phyloP scores from a whole-genome alignment of 768 basidiomycete species.

The Suillus discolor region DNA sequence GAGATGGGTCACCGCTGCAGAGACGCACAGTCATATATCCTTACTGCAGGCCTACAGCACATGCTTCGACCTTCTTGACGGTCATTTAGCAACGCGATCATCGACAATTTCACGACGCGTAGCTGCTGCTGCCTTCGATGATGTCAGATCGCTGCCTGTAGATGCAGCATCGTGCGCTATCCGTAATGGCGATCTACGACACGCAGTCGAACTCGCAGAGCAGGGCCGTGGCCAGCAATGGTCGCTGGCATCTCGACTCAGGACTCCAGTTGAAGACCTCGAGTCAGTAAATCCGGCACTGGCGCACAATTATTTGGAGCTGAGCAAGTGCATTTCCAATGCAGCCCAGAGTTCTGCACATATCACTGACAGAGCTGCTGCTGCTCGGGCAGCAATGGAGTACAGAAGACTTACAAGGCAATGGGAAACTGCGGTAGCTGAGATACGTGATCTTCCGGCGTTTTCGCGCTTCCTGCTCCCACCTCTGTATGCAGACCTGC shows the following conservation, averaged over 20 bases:
- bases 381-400: not conserved
- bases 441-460: not conserved
- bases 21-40: no score
- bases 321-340: not conserved
- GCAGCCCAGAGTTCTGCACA: constrained; percentile 11
- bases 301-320: not conserved
- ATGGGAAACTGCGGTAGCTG: not conserved
- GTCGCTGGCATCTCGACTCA: constrained; percentile 27
- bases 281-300: not conserved
- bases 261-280: constrained; percentile 27
- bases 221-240: constrained; percentile 21
- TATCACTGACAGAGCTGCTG: not conserved
- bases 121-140: not conserved
- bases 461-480: not conserved
- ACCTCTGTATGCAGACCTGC: not conserved
- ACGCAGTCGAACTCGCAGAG: constrained; percentile 30
- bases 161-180: constrained; percentile 21
- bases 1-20: no score
- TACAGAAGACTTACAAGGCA: not conserved
- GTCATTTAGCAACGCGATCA: no score
- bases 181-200: constrained; percentile 1
- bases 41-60: no score
- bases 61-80: no score
- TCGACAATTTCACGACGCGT: not conserved
- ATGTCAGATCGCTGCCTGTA: not conserved